Conservation (phyloP, 257 asterid genomes). For the Ocimum tenuiflorum region DNA sequence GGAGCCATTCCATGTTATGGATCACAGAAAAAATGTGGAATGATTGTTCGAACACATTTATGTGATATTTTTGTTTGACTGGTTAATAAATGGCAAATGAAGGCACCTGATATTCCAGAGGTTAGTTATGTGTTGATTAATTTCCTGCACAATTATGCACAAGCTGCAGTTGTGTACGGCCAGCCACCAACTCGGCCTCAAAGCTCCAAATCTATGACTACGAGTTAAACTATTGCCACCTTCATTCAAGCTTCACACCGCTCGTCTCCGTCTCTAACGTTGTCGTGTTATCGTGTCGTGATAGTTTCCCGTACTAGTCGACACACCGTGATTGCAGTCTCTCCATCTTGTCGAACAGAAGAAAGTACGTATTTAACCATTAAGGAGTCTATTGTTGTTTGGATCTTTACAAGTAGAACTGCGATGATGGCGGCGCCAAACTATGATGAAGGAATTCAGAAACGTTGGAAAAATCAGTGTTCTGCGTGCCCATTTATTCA, state of each 20-base stretch:
- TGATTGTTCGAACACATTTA: too few relatives aligned
- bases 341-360: too few relatives aligned
- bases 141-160: neutral
- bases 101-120: too few relatives aligned
- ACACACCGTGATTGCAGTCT: neutral
- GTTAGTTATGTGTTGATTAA: neutral
- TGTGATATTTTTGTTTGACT: too few relatives aligned
- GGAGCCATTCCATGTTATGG: too few relatives aligned
- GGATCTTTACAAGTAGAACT: neutral
- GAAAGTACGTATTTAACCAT: neutral
- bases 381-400: neutral
- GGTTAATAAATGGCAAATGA: too few relatives aligned
- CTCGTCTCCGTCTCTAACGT: neutral
- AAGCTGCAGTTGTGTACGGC: neutral
- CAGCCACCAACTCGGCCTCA: neutral
- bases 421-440: slow-evolving; percentile 16
- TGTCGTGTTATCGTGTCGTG: too few relatives aligned
- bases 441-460: neutral
- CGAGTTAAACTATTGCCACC: neutral
- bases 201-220: neutral
- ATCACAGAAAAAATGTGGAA: too few relatives aligned
- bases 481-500: neutral
- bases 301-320: too few relatives aligned
- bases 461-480: too few relatives aligned
- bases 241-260: neutral